Evolutionary conservation across 768 basidiomycete species (phyloP).

Genomic region (Kwoniella botswanensis): DNA sequence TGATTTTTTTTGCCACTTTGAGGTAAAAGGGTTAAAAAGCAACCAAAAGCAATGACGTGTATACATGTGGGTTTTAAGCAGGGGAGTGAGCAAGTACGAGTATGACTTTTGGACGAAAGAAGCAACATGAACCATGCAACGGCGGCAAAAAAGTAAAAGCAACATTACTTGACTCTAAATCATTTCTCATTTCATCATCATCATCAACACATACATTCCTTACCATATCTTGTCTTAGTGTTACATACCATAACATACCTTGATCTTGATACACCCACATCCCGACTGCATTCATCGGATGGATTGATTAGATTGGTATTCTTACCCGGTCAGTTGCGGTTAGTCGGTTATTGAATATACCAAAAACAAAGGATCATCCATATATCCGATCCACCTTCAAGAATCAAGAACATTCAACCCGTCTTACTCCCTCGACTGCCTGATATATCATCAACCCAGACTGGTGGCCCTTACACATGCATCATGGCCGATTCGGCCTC

Average conservation of each 20-base stretch:
- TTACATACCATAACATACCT: background rate
- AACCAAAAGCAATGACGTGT: constrained; percentile 9
- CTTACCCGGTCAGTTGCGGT: background rate
- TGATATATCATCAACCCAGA: background rate
- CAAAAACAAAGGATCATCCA: constrained; percentile 12
- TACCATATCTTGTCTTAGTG: background rate
- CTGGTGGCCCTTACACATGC: background rate
- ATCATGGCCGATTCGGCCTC: constrained; percentile 8
- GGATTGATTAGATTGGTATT: background rate
- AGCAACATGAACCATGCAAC: background rate
- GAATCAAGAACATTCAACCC: background rate
- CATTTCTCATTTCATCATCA: background rate
- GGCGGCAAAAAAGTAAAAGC: constrained; percentile 2
- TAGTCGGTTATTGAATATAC: background rate
- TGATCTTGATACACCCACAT: background rate
- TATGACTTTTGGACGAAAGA: constrained; percentile 6
- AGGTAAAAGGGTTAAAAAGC: background rate
- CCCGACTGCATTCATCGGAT: background rate
- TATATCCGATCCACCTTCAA: background rate
- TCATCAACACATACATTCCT: background rate
- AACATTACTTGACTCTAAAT: background rate
- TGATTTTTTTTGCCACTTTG: constrained; percentile 11
- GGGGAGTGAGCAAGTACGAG: background rate
- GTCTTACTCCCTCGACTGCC: background rate
- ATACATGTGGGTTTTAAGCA: background rate